A percentile compares a stretch with the other conserved stretches of the same genome.
Evolutionary conservation across 2,329 filamentous ascomycete genomes (phyloP).

Genomic region (Epichloe brachyelytri): DNA sequence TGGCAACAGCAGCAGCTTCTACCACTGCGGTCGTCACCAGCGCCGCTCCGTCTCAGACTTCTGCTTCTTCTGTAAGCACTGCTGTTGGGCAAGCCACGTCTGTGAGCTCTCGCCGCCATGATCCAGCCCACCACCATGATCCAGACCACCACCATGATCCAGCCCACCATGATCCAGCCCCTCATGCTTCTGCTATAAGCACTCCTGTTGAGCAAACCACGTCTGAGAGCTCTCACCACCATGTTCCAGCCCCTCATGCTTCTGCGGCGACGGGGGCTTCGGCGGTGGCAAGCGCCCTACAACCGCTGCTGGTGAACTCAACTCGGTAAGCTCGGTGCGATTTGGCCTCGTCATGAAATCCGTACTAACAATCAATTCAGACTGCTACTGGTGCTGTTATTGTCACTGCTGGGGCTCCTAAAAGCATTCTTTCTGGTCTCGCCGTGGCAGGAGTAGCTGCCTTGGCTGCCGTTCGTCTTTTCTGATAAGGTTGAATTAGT

Average conservation of each 20-base stretch:
- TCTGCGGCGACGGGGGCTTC: background rate
- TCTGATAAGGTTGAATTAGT: conserved; percentile 3
- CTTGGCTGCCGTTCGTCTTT: conserved; percentile 7
- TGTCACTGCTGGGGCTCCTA: conserved; percentile 5
- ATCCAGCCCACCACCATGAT: background rate
- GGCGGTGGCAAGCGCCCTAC: background rate
- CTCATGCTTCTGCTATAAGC: background rate
- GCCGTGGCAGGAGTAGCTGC: conserved; percentile 7
- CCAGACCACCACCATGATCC: background rate
- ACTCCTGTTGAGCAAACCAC: background rate
- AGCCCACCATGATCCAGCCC: background rate
- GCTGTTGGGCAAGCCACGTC: background rate
- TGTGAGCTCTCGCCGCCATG: background rate
- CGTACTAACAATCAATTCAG: background rate
- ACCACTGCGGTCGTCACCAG: conserved; percentile 5
- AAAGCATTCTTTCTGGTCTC: background rate
- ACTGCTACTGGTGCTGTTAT: conserved; percentile 1
- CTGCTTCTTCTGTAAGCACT: background rate
- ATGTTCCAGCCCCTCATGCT: background rate
- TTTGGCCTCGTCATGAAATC: too few relatives aligned
- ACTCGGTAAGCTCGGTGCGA: background rate
- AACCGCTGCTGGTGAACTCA: background rate
- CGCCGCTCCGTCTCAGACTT: background rate
- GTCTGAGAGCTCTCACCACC: background rate
- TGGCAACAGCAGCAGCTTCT: conserved; percentile 1